A percentile compares a stretch with the other conserved stretches of the same genome.
These are phyloP conservation scores for Thielaviopsis ethacetica DNA, from an alignment of 2,329 filamentous ascomycete genomes.

Conservation along the genomic window DNA sequence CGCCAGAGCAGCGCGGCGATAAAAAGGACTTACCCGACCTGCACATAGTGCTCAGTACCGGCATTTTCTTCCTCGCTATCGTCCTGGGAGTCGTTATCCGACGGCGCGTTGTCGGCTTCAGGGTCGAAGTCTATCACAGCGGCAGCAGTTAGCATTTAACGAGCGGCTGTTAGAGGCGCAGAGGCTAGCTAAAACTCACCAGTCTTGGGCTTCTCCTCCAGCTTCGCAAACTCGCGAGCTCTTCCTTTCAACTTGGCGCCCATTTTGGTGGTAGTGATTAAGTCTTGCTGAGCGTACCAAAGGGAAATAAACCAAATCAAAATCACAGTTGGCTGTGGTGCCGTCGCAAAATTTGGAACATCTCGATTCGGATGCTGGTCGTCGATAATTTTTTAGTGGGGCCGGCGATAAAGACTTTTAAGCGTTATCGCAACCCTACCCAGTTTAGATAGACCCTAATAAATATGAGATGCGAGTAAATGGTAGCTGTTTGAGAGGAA, in stretches of 20 bases:
- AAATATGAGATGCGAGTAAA: too few relatives aligned
- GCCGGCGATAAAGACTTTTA: conserved; percentile 6
- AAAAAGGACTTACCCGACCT: conserved; percentile 42
- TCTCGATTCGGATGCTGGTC: not conserved
- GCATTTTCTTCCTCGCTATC: conserved; percentile 34
- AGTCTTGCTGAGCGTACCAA: not conserved
- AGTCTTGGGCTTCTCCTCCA: conserved; percentile 9
- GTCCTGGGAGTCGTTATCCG: conserved; percentile 35
- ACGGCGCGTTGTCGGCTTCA: conserved; percentile 46
- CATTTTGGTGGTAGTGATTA: not conserved
- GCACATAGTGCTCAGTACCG: conserved; percentile 75
- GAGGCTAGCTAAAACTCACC: conserved; percentile 1
- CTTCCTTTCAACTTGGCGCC: conserved; percentile 8
- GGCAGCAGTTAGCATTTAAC: not conserved
- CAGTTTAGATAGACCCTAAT: conserved; percentile 1
- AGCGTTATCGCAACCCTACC: conserved; percentile 10
- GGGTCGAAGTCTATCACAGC: conserved; percentile 55
- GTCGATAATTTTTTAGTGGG: conserved; percentile 12
- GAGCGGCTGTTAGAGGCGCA: too few relatives aligned
- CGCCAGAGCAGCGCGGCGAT: too few relatives aligned
- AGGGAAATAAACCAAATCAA: not conserved
- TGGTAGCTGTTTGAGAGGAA: too few relatives aligned
- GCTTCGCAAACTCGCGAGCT: conserved; percentile 9
- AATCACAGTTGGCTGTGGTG: not conserved
- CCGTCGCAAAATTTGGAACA: conserved; percentile 10